phyloP scores from a whole-genome alignment of 2,329 filamentous ascomycete genomes.

The Colletotrichum endophyticum region DNA sequence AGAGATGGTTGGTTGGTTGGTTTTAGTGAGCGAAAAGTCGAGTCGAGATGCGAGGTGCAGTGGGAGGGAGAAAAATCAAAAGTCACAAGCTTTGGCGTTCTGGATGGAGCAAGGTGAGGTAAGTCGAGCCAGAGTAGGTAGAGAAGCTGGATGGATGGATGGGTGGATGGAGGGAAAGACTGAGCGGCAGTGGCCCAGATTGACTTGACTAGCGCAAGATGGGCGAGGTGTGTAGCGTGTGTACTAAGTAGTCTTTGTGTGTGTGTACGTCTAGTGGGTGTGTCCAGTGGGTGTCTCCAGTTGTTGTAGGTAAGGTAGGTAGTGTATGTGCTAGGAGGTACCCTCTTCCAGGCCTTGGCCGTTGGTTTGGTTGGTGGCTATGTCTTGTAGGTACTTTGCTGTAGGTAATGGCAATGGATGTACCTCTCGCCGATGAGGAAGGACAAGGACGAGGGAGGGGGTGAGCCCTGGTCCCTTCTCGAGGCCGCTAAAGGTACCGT shows the following conservation, averaged over 20 bases:
- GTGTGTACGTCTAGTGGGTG: neutral
- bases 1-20: neutral
- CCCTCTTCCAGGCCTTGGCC: constrained; percentile 1
- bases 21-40: neutral
- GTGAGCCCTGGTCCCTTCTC: constrained; percentile 13
- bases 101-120: neutral
- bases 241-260: neutral
- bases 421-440: neutral
- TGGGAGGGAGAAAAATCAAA: neutral
- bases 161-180: neutral
- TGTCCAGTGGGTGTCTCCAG: neutral
- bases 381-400: neutral
- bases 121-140: neutral
- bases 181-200: neutral
- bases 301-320: neutral
- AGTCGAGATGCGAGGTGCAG: neutral
- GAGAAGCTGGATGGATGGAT: neutral
- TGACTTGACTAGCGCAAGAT: constrained; percentile 20
- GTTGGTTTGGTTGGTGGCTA: constrained; percentile 1
- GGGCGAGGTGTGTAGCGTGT: neutral
- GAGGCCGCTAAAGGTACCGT: constrained; percentile 1
- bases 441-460: neutral
- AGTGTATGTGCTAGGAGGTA: constrained; percentile 1
- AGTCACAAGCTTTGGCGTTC: constrained; percentile 1
- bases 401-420: neutral